Conservation (phyloP, 2,329 filamentous ascomycete genomes). For the Aspergillus texensis region DNA sequence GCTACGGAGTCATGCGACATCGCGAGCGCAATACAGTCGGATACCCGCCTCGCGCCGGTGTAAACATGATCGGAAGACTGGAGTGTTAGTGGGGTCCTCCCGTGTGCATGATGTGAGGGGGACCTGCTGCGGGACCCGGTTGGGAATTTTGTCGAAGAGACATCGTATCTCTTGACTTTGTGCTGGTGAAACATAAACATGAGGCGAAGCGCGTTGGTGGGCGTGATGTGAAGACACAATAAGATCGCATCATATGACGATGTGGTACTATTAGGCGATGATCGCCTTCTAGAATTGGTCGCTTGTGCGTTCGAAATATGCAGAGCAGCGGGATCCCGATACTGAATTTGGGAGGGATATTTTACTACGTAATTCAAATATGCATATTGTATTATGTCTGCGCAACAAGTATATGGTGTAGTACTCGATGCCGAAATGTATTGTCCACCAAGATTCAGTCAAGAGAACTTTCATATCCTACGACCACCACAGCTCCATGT, state of each 20-base stretch:
- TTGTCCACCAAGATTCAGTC: not conserved
- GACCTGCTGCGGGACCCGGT: not conserved
- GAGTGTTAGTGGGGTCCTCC: not conserved
- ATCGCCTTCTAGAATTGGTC: not conserved
- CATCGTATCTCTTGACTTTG: not conserved
- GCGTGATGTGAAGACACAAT: not conserved
- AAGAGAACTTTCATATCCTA: conserved; percentile 9
- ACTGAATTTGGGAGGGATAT: not conserved
- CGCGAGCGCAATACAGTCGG: not conserved
- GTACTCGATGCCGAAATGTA: conserved; percentile 15
- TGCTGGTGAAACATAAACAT: not conserved
- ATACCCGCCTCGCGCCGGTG: not conserved
- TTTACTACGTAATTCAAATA: not conserved
- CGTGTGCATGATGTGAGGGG: not conserved
- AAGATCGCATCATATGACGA: not conserved
- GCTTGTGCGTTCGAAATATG: too few species aligned
- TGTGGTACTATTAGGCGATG: not conserved
- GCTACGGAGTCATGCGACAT: not conserved
- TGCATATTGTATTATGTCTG: conserved; percentile 10
- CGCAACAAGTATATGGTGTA: conserved; percentile 14
- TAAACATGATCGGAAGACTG: not conserved
- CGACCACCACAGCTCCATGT: not conserved
- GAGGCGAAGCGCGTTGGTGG: not conserved
- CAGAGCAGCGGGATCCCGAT: not conserved
- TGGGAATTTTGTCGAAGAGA: not conserved